These are phyloP conservation scores for Populus tomentosa DNA, from an alignment of 441 rosid genomes.

Conservation along the genomic window DNA sequence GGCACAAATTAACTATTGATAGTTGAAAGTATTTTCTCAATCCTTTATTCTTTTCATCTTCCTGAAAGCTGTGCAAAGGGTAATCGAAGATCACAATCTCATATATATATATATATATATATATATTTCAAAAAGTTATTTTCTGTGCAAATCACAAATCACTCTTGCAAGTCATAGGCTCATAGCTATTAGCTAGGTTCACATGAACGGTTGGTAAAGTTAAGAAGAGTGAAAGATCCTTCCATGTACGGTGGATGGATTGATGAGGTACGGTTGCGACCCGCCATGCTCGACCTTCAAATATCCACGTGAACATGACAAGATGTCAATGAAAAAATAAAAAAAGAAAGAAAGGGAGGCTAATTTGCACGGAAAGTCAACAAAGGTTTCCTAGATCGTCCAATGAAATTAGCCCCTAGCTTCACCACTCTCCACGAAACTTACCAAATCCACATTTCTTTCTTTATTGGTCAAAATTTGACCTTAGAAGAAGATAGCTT, in stretches of 20 bases:
- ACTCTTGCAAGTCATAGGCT: neutral
- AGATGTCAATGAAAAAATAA: constrained; percentile 2
- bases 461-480: constrained; percentile 14
- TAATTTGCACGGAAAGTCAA: constrained; percentile 24
- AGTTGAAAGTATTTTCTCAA: no score
- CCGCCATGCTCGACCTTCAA: constrained; percentile 15
- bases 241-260: constrained; percentile 25
- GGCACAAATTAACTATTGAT: no score
- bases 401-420: constrained; percentile 1
- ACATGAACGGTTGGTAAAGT: neutral
- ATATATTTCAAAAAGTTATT: no score
- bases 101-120: no score
- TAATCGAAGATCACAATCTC: no score
- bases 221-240: neutral
- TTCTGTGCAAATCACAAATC: no score
- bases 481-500: constrained; percentile 8
- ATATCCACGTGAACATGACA: neutral
- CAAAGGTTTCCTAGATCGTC: constrained; percentile 19
- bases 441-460: neutral
- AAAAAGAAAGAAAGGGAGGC: neutral
- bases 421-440: constrained; percentile 19
- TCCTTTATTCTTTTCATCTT: no score
- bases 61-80: no score
- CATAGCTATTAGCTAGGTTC: neutral
- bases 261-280: constrained; percentile 26